These are phyloP conservation scores for Yamadazyma atlantica DNA, from an alignment of 1,139 yeast species.

Conservation along the genomic window DNA sequence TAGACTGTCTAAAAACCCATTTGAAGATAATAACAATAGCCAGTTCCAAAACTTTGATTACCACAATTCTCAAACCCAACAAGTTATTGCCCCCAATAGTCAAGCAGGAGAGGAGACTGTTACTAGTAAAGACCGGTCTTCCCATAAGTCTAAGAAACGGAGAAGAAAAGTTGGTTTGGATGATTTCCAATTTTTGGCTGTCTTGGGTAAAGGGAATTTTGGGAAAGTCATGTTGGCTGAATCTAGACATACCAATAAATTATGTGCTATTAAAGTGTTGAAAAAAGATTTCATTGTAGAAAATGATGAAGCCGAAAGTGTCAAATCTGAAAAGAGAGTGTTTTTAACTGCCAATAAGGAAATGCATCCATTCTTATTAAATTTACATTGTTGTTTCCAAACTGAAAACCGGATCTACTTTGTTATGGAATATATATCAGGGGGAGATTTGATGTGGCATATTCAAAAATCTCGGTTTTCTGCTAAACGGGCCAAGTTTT, in stretches of 20 bases:
- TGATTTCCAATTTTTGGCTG: slow-evolving; percentile 91
- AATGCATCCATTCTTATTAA: slow-evolving; percentile 88
- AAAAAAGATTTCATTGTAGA: slow-evolving; percentile 94
- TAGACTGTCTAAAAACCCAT: slow-evolving; percentile 12
- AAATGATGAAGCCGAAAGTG: slow-evolving; percentile 94
- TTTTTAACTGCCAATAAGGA: slow-evolving; percentile 87
- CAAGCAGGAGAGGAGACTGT: slow-evolving; percentile 7
- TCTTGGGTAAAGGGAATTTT: slow-evolving; percentile 94
- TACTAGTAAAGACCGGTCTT: slow-evolving; percentile 10
- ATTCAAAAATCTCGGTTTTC: slow-evolving; percentile 91
- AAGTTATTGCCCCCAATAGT: slow-evolving; percentile 7
- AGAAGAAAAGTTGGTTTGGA: slow-evolving; percentile 85
- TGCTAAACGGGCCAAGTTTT: slow-evolving; percentile 89
- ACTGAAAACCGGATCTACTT: slow-evolving; percentile 96
- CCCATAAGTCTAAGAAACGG: slow-evolving; percentile 34
- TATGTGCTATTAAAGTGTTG: slow-evolving; percentile 93
- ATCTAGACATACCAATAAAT: slow-evolving; percentile 70
- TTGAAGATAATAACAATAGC: slow-evolving; percentile 14
- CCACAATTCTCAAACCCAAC: slow-evolving; percentile 20
- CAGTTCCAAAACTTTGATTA: slow-evolving; percentile 34
- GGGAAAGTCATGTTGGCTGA: slow-evolving; percentile 98
- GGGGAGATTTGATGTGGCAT: slow-evolving; percentile 99
- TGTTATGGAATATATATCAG: slow-evolving; percentile 96
- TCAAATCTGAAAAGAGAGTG: slow-evolving; percentile 89
- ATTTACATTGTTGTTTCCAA: slow-evolving; percentile 93